Base-by-base conservation (phyloP, 495 filamentous ascomycete species). In the Clohesyomyces aquaticus region DNA sequence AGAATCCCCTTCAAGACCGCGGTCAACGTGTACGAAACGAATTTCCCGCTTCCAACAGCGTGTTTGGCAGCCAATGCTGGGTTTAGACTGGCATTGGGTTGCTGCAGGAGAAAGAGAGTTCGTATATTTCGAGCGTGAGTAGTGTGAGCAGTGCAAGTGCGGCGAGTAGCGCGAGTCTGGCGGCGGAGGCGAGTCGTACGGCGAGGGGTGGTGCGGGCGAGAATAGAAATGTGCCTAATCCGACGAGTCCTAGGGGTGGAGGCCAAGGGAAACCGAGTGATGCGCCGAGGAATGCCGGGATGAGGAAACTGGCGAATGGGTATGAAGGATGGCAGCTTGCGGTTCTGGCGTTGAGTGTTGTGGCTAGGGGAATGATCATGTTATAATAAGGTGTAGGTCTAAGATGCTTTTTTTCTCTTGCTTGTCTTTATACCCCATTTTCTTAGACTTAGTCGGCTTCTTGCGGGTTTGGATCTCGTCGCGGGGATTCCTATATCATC, bases 41-140 rank as follows among this genome's bases (percentile, higher is more conserved):
- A n/a, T 10, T 55, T 68, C 32, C 12, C 32, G 18, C 43, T 68
- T 2, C 25, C 55, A 8, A 64, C 60, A n/a, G 47, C 60, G 1
- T 68, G 66, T 28, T 38, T 67, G n/a, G 65, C 54, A n/a, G 56
- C 46, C 3, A 42, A 41, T 52, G 3, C 43, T 4, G 43, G 16
- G 43, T 18, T 23, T n/a, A 23, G 18, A 18, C 16, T 18, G 8
- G 14, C 16, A 4, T 47, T n/a, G 21, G n/a, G 16, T 8, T 47
- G 6, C 14, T 23, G 8, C 14, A 23, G 16, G 18, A n/a, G 8
- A 47, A 18, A n/a, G 21, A 18, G 16, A n/a, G 8, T 18, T 47
- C 43, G 43, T 18, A 8, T 47, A 47, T n/a, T n/a, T n/a, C 43
- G 4, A 47, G 14, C n/a, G 14, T n/a, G 16, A 47, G 14, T 47